phyloP scores from a whole-genome alignment of 2,329 filamentous ascomycete species.

The Akanthomyces uredinophilus region DNA sequence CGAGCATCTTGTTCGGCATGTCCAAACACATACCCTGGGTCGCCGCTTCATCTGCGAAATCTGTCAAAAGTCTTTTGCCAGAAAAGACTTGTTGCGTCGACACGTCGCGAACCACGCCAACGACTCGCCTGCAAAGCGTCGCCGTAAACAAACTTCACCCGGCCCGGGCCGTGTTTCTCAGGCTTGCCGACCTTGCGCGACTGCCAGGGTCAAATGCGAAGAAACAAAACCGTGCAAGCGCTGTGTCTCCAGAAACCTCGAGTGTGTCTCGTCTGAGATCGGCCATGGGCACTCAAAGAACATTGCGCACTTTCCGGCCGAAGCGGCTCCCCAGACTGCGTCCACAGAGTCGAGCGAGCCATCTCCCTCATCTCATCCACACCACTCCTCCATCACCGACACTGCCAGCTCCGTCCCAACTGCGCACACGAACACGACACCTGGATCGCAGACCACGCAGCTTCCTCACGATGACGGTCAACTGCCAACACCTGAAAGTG shows the following conservation, averaged over 20 bases:
- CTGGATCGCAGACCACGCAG: slow-evolving; percentile 22
- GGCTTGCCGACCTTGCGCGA: slow-evolving; percentile 47
- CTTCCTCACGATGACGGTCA: slow-evolving; percentile 31
- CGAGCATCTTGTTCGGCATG: slow-evolving; percentile 49
- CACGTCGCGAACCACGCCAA: slow-evolving; percentile 48
- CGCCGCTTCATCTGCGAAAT: slow-evolving; percentile 45
- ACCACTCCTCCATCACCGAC: slow-evolving; percentile 1
- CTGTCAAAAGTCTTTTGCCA: slow-evolving; percentile 49
- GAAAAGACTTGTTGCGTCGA: slow-evolving; percentile 49
- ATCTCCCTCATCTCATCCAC: slow-evolving; percentile 12
- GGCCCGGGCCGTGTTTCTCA: slow-evolving; percentile 46
- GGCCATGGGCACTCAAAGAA: slow-evolving; percentile 39
- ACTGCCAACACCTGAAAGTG: slow-evolving; percentile 30
- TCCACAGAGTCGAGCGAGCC: slow-evolving; percentile 7
- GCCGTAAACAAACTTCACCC: slow-evolving; percentile 40
- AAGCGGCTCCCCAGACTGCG: slow-evolving; percentile 17
- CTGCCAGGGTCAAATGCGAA: slow-evolving; percentile 50
- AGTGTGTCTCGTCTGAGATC: slow-evolving; percentile 36
- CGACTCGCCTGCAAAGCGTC: slow-evolving; percentile 42
- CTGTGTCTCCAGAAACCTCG: slow-evolving; percentile 42
- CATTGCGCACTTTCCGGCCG: slow-evolving; percentile 38
- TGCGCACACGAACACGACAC: slow-evolving; percentile 23
- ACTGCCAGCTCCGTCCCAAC: slow-evolving; percentile 17
- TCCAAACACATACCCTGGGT: slow-evolving; percentile 46
- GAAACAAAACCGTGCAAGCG: slow-evolving; percentile 50